phyloP scores from a whole-genome alignment of 2,329 filamentous ascomycete species.

The Aspergillus oerlinghausenensis region DNA sequence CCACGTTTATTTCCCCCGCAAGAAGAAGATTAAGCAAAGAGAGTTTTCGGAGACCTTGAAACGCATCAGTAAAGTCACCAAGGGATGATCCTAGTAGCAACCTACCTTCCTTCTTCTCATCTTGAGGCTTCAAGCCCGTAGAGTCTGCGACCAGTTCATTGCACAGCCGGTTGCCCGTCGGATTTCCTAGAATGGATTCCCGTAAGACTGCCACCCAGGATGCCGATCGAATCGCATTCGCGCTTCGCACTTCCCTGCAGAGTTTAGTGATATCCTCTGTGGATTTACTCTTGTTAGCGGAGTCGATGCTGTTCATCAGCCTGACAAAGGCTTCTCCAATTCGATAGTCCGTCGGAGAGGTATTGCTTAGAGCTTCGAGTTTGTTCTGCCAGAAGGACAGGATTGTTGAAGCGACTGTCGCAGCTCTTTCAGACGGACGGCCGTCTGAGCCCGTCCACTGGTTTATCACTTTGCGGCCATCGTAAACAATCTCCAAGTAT shows the following conservation, averaged over 20 bases:
- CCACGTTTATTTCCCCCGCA: slow-evolving; percentile 44
- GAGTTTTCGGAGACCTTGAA: slow-evolving; percentile 45
- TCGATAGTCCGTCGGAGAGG: slow-evolving; percentile 33
- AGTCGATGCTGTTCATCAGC: slow-evolving; percentile 32
- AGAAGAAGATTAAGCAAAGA: slow-evolving; percentile 53
- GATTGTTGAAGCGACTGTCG: slow-evolving; percentile 21
- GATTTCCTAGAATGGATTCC: slow-evolving; percentile 45
- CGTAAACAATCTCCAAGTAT: slow-evolving; percentile 49
- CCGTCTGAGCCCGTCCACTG: slow-evolving; percentile 35
- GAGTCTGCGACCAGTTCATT: slow-evolving; percentile 59
- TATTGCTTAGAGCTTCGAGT: slow-evolving; percentile 27
- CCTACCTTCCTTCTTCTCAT: slow-evolving; percentile 41
- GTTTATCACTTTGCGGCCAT: slow-evolving; percentile 47
- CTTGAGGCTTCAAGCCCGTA: slow-evolving; percentile 50
- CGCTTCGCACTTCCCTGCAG: slow-evolving; percentile 31
- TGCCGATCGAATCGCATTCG: slow-evolving; percentile 44
- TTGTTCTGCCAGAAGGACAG: slow-evolving; percentile 31
- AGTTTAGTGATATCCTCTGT: slow-evolving; percentile 30
- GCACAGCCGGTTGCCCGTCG: slow-evolving; percentile 49
- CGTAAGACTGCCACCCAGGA: slow-evolving; percentile 48
- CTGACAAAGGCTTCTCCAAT: slow-evolving; percentile 39
- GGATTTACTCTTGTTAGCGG: slow-evolving; percentile 21
- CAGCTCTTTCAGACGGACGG: slow-evolving; percentile 10
- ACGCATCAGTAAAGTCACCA: slow-evolving; percentile 8
- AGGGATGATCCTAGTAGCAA: not conserved